Percentiles rank a stretch among this genome's conserved stretches.
These are phyloP conservation scores for Russula olivacea DNA, from an alignment of 768 basidiomycete species.

Conservation along the genomic window DNA sequence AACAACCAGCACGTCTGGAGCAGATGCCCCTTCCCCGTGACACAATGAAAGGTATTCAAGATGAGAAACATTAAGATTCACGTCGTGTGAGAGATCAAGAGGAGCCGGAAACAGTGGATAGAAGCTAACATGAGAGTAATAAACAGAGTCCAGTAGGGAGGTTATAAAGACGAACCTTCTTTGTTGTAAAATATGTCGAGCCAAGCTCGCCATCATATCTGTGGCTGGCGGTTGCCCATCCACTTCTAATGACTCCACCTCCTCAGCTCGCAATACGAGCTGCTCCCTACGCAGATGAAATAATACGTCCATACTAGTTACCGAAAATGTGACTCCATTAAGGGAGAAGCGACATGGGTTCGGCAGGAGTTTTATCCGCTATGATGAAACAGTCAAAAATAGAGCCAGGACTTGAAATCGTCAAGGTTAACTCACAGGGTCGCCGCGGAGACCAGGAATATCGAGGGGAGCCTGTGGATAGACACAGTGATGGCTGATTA, in stretches of 20 bases:
- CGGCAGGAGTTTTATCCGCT: conserved; percentile 77
- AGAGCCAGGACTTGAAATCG: not conserved
- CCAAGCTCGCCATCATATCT: conserved; percentile 77
- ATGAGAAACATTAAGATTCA: conserved; percentile 89
- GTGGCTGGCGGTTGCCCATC: conserved; percentile 40
- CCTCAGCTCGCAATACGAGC: conserved; percentile 59
- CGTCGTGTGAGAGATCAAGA: conserved; percentile 61
- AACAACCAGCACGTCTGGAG: conserved; percentile 80
- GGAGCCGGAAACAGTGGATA: conserved; percentile 94
- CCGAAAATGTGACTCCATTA: conserved; percentile 74
- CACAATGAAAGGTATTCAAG: conserved; percentile 41
- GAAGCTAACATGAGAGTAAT: conserved; percentile 49
- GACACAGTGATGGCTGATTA: conserved; percentile 71
- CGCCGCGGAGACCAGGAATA: conserved; percentile 35
- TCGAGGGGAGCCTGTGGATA: conserved; percentile 75
- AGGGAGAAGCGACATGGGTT: conserved; percentile 86
- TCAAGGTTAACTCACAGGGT: conserved; percentile 43
- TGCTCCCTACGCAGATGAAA: conserved; percentile 89
- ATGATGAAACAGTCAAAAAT: conserved; percentile 3
- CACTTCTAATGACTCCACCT: conserved; percentile 44
- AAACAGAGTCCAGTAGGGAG: not conserved
- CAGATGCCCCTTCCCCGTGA: conserved; percentile 35
- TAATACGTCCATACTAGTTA: conserved; percentile 79
- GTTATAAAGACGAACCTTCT: conserved; percentile 51
- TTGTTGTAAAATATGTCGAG: conserved; percentile 80